Evolutionary conservation across 352 stramenopile species (phyloP), one percentile per base, ranked within the genome.

Genomic region (Thraustochytrium sp.): DNA sequence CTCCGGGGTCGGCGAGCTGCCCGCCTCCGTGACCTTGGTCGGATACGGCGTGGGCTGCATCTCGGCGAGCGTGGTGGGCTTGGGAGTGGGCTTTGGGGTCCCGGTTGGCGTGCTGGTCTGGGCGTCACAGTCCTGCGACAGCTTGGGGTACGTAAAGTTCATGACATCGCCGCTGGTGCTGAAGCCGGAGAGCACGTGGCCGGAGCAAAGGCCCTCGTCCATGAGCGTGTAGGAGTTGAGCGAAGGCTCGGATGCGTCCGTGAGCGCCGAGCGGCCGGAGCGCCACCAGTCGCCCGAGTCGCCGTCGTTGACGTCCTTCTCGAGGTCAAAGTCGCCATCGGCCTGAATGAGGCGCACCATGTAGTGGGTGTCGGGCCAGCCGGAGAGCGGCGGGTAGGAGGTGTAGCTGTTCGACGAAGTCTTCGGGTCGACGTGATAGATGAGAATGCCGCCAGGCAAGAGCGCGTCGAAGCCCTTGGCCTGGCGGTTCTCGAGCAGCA

Each of bases 271-370:
- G n/a, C n/a, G 51, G n/a, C 74, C 74, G 11, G 34, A 13, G 36
- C 2, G 29, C 40, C 42, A 82, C 74, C 74, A 82, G 40, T 82
- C 74, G 56, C 51, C 74, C 18, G 18, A 36, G n/a, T 82, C 74
- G 37, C 74, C 74, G 18, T 11, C 5, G 55, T 86, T 86, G 46
- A 54, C 49, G 44, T 73, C 82, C 48, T 38, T 85, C 83, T 91
- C 88, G 29, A 91, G 85, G 78, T 91, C 86, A 42, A 88, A 91
- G 40, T 62, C 76, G 46, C 87, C 87, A 53, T 91, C 88, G 26
- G 85, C 85, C 86, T 90, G 88, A 3, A 90, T 53, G 18, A 91
- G 65, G 42, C 86, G 61, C 5, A 91, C 86, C n/a, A 68, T 38
- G 54, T 89, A 89, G 78, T 91, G 88, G 21, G 88, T 54, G 18